A percentile compares a stretch with the other conserved stretches of the same genome.
phyloP scores from a whole-genome alignment of 1,284 basidiomycete genomes.

The Marasmius oreades region DNA sequence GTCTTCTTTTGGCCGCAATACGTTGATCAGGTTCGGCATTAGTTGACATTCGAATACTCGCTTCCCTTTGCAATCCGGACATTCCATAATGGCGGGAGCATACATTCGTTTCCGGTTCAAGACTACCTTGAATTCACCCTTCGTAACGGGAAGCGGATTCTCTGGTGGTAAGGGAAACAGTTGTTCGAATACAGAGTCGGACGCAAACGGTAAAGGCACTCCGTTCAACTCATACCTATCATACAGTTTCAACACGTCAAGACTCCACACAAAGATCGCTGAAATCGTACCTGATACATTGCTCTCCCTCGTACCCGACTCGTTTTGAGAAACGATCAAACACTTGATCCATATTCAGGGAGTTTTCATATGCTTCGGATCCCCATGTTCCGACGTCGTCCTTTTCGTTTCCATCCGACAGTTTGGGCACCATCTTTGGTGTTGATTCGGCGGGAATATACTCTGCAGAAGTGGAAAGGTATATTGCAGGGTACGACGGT shows the following conservation, averaged over 20 bases:
- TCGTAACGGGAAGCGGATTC: constrained; percentile 48
- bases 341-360: constrained; percentile 67
- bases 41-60: constrained; percentile 82
- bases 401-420: constrained; percentile 36
- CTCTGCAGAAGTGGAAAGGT: constrained; percentile 69
- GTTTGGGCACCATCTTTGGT: constrained; percentile 38
- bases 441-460: constrained; percentile 59
- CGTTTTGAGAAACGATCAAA: constrained; percentile 79
- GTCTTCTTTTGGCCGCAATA: constrained; percentile 40
- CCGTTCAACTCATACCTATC: constrained; percentile 75
- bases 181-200: constrained; percentile 60
- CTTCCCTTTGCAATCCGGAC: constrained; percentile 54
- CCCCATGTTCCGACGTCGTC: constrained; percentile 51
- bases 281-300: constrained; percentile 64
- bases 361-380: constrained; percentile 75
- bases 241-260: not conserved
- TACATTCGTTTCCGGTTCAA: constrained; percentile 47
- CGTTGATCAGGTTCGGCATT: constrained; percentile 83
- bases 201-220: constrained; percentile 69
- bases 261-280: not conserved
- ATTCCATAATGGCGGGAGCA: constrained; percentile 40
- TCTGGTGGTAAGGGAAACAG: constrained; percentile 61
- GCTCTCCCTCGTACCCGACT: constrained; percentile 62
- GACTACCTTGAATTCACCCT: constrained; percentile 53
- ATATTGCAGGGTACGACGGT: constrained; percentile 64